Evolutionary conservation across 371 early-diverging fungal genomes (phyloP), one percentile per base, ranked within the genome.

Genomic region (Mucor velutinosus): DNA sequence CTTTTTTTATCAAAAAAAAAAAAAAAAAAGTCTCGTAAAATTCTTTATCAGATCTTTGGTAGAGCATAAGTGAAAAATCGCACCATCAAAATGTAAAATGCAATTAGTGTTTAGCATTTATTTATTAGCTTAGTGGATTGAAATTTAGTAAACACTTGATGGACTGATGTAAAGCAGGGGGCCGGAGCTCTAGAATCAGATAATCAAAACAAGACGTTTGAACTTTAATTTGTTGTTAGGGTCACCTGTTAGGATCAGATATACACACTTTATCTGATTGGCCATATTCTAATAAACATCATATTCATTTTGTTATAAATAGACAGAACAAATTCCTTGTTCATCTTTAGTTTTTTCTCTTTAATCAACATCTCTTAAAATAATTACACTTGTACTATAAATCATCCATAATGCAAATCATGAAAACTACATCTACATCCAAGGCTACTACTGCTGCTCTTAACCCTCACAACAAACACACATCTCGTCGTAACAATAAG

Each of bases 201-300:
- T 72, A 72, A 72, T 72, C 66, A 67, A 57, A 37, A 57, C 29
- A 70, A 21, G 39, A 43, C 51, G 19, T 23, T 64, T 43, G 29
- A 63, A 67, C 64, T 43, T 67, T 64, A 57, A 55, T 60, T 49
- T 65, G 41, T 57, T 49, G 39, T 60, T 37, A 39, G 41, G 37
- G 65, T 69, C 73, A 72, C 69, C 61, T 60, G 61, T 39, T 21
- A 70, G 49, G 64, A 73, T 73, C 74, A 70, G 74, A 73, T 73
- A 70, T 66, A 62, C n/a, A 35, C 21, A 60, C 33, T 12, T 19
- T 15, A 32, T 64, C 30, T 73, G 30, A 73, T 73, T 73, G 74
- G 74, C 56, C 27, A 29, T 55, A 63, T 47, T 43, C 7, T 3
- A 29, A 59, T 41, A 29, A 33, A 23, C 60, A 58, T 12, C 17